These are phyloP conservation scores for Chrysoporthe austroafricana DNA, from an alignment of 2,329 filamentous ascomycete genomes.

Conservation along the genomic window DNA sequence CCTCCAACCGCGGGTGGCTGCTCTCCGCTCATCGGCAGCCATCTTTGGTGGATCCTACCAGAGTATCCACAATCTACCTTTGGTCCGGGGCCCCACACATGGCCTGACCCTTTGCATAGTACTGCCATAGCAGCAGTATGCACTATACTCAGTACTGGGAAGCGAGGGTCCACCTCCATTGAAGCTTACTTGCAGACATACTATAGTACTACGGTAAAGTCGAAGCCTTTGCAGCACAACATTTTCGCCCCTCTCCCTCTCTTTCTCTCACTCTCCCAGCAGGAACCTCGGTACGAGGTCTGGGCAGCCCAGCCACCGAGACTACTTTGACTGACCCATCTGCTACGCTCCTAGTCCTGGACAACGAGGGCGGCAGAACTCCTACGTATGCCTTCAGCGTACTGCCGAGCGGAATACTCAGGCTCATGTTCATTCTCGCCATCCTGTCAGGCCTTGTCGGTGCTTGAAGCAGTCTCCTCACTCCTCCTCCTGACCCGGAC, in stretches of 20 bases:
- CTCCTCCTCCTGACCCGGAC: constrained; percentile 14
- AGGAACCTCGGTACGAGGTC: too few species aligned
- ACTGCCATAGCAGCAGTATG: neutral
- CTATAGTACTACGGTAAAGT: neutral
- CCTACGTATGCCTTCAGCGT: neutral
- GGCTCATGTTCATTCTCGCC: neutral
- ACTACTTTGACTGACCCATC: neutral
- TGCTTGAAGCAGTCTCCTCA: neutral
- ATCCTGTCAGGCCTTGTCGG: neutral
- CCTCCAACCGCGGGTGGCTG: neutral
- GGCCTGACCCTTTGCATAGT: constrained; percentile 1
- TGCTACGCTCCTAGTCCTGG: neutral
- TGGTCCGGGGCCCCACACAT: constrained; percentile 9
- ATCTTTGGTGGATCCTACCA: neutral
- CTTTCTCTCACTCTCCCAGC: neutral
- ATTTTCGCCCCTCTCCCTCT: neutral
- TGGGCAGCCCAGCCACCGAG: neutral
- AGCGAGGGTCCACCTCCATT: neutral
- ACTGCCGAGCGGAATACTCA: neutral
- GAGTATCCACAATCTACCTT: neutral
- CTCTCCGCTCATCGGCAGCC: constrained; percentile 5
- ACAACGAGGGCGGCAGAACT: neutral
- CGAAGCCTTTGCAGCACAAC: neutral
- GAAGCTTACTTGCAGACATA: neutral
- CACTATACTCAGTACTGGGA: too few species aligned